phyloP scores from a whole-genome alignment of 805 yeast species.

The Yamadazyma ubonensis region DNA sequence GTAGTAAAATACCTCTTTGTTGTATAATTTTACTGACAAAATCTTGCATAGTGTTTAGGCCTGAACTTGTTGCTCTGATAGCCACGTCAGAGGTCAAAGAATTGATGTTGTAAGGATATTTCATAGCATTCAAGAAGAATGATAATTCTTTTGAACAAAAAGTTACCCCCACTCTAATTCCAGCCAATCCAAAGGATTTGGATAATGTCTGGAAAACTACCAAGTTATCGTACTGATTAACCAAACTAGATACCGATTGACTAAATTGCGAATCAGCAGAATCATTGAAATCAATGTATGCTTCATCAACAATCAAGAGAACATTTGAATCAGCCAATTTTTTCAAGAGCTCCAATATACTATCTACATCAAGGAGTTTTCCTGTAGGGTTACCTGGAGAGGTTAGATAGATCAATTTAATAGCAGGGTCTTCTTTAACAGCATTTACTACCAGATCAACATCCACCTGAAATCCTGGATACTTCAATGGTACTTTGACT shows the following conservation, averaged over 20 bases:
- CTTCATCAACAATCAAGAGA: constrained; percentile 86
- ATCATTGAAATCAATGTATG: constrained; percentile 80
- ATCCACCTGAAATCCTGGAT: constrained; percentile 56
- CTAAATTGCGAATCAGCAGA: constrained; percentile 14
- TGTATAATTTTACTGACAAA: constrained; percentile 48
- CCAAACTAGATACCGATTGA: constrained; percentile 68
- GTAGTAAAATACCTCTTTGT: constrained; percentile 57
- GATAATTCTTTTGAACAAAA: constrained; percentile 63
- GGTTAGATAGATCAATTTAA: constrained; percentile 80
- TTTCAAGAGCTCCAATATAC: constrained; percentile 40
- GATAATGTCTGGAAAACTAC: constrained; percentile 91
- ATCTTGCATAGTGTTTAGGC: constrained; percentile 57
- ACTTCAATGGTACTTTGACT: constrained; percentile 64
- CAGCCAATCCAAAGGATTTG: constrained; percentile 95
- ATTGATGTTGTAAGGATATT: constrained; percentile 94
- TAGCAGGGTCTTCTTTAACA: constrained; percentile 53
- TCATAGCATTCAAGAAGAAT: constrained; percentile 75
- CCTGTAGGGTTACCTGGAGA: constrained; percentile 99
- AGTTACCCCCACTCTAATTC: constrained; percentile 85
- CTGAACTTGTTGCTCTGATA: constrained; percentile 60
- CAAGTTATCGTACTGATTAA: constrained; percentile 75
- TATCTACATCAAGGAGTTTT: constrained; percentile 47
- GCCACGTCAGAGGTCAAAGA: constrained; percentile 77
- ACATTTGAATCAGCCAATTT: constrained; percentile 64
- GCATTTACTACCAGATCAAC: constrained; percentile 52